Conservation (phyloP, 257 asterid genomes). For the Jacaranda mimosifolia region DNA sequence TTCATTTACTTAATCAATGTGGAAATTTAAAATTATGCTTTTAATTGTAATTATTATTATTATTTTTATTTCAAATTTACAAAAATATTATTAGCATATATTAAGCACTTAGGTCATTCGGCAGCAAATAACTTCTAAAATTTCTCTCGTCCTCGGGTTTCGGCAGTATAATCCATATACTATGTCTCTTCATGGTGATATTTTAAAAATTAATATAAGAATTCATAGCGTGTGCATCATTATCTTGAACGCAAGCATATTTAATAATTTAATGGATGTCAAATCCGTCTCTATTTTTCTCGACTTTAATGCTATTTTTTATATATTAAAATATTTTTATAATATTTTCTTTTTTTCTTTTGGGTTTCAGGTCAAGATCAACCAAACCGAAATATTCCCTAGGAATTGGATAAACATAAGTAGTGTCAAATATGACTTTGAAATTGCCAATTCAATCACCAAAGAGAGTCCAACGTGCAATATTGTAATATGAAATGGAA, state of each 20-base stretch:
- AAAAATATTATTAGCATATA: too few species aligned
- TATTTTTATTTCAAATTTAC: too few species aligned
- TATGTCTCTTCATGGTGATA: too few species aligned
- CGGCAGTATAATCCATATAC: too few species aligned
- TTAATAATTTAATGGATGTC: not conserved
- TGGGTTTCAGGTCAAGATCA: not conserved
- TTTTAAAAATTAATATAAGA: too few species aligned
- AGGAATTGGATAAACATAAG: constrained; percentile 38
- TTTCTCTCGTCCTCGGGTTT: too few species aligned
- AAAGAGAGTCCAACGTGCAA: constrained; percentile 36
- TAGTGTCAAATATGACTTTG: constrained; percentile 36
- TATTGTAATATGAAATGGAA: constrained; percentile 14
- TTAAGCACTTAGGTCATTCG: too few species aligned
- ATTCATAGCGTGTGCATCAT: too few species aligned
- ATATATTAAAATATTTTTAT: not conserved
- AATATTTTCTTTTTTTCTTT: not conserved
- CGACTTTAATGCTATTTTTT: constrained; percentile 21
- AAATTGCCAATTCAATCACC: constrained; percentile 35
- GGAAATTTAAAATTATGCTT: too few species aligned
- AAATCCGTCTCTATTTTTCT: not conserved
- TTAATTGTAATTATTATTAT: too few species aligned
- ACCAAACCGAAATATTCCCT: constrained; percentile 12
- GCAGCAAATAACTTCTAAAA: too few species aligned
- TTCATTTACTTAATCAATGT: too few species aligned
- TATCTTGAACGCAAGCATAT: not conserved